Conservation (phyloP, 345 rosid species). For the Aethionema arabicum region DNA sequence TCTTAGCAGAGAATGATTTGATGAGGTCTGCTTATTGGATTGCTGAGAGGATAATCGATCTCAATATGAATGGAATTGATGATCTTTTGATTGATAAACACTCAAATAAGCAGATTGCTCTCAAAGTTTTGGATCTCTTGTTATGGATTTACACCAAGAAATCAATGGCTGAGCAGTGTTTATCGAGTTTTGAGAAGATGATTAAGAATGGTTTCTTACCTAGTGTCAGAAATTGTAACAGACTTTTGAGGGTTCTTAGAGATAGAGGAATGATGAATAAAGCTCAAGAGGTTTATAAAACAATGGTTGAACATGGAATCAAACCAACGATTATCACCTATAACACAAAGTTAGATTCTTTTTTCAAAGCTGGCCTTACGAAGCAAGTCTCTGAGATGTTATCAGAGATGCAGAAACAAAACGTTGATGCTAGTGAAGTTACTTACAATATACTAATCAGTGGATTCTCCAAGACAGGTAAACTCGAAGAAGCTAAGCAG, state of each 20-base stretch:
- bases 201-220: constrained; percentile 53
- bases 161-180: constrained; percentile 52
- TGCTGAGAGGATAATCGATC: constrained; percentile 45
- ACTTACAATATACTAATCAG: constrained; percentile 63
- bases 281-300: constrained; percentile 44
- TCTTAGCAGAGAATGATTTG: constrained; percentile 50
- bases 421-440: constrained; percentile 42
- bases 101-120: constrained; percentile 31
- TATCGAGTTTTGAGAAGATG: constrained; percentile 57
- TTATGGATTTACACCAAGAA: constrained; percentile 53
- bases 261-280: constrained; percentile 38
- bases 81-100: constrained; percentile 49
- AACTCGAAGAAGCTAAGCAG: constrained; percentile 51
- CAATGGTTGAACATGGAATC: constrained; percentile 54
- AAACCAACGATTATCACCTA: constrained; percentile 51
- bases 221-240: constrained; percentile 61
- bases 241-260: constrained; percentile 59
- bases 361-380: constrained; percentile 57
- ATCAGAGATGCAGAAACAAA: constrained; percentile 47
- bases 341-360: constrained; percentile 60
- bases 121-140: constrained; percentile 55
- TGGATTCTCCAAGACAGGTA: constrained; percentile 54
- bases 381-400: constrained; percentile 48
- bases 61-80: constrained; percentile 49
- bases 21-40: constrained; percentile 55